Percentiles rank a stretch among this genome's conserved stretches.
phyloP scores from a whole-genome alignment of 2,329 filamentous ascomycete species.

The Xylariaceae sp. region DNA sequence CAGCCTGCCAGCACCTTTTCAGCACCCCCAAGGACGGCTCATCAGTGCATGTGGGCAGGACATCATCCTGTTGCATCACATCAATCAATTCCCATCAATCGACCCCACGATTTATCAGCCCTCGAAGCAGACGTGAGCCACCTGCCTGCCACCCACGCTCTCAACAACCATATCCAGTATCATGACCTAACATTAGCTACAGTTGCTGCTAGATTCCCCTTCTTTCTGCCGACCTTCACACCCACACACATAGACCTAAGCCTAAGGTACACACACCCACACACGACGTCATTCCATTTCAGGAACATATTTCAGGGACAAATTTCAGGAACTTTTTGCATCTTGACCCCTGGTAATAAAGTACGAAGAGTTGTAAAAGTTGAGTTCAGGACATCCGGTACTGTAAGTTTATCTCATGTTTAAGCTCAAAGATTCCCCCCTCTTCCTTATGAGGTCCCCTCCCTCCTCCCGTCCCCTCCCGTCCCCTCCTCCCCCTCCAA shows the following conservation, averaged over 20 bases:
- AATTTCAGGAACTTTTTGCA: too few species aligned
- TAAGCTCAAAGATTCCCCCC: background rate
- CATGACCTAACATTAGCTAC: background rate
- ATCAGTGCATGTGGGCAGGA: too few species aligned
- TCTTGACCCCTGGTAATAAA: background rate
- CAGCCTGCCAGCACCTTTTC: too few species aligned
- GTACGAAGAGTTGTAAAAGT: too few species aligned
- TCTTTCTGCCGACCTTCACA: background rate
- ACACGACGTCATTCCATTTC: background rate
- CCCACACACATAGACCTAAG: background rate
- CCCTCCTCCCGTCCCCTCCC: background rate
- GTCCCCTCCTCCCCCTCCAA: background rate
- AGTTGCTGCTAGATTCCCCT: background rate
- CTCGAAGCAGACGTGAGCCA: background rate
- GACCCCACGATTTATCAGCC: slow-evolving; percentile 27
- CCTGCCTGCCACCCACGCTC: background rate
- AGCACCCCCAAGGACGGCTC: too few species aligned
- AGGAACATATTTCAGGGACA: too few species aligned
- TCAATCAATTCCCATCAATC: slow-evolving; percentile 19
- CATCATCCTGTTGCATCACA: slow-evolving; percentile 8
- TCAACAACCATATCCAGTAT: too few species aligned
- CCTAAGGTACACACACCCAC: too few species aligned
- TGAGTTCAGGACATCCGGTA: background rate
- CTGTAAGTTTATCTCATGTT: background rate
- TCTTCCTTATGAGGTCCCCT: background rate